These are phyloP conservation scores for Papiliotrema fonsecae DNA, from an alignment of 1,284 basidiomycete species.

Conservation along the genomic window DNA sequence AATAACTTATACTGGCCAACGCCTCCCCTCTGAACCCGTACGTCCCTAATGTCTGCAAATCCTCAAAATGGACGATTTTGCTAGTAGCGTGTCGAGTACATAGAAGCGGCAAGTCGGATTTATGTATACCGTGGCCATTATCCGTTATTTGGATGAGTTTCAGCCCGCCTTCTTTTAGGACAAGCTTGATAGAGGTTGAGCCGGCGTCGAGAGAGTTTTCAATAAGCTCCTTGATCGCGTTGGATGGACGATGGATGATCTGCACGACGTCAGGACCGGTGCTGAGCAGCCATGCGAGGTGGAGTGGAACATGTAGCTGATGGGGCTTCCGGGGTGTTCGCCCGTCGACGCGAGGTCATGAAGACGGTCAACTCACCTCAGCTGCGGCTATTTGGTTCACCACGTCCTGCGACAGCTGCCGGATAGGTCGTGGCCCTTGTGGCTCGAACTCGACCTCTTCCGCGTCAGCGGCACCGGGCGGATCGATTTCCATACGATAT, in stretches of 20 bases:
- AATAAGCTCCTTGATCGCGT: constrained; percentile 92
- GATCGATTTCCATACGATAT: constrained; percentile 16
- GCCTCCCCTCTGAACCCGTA: constrained; percentile 99
- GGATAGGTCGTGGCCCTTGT: constrained; percentile 42
- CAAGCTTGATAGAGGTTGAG: constrained; percentile 78
- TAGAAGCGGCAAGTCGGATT: constrained; percentile 76
- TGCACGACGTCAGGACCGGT: constrained; percentile 42
- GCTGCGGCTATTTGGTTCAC: constrained; percentile 62
- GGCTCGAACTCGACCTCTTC: constrained; percentile 17
- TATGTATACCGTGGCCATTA: constrained; percentile 87
- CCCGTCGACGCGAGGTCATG: neutral
- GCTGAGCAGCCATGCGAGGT: too few species aligned
- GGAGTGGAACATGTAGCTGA: neutral
- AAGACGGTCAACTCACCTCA: constrained; percentile 47
- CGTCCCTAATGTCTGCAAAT: constrained; percentile 77
- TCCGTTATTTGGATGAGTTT: constrained; percentile 95
- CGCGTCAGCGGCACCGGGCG: neutral
- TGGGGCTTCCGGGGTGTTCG: too few species aligned
- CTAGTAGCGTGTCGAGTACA: constrained; percentile 96
- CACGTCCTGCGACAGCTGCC: constrained; percentile 51
- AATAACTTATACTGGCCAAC: constrained; percentile 92
- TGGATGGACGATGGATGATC: constrained; percentile 95
- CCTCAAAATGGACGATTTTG: constrained; percentile 81
- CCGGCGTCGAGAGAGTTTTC: constrained; percentile 95
- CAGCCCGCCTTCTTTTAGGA: constrained; percentile 91